Evolutionary conservation across 257 asterid species (phyloP), one percentile per base, ranked within the genome.

Genomic region (Petunia secreta): DNA sequence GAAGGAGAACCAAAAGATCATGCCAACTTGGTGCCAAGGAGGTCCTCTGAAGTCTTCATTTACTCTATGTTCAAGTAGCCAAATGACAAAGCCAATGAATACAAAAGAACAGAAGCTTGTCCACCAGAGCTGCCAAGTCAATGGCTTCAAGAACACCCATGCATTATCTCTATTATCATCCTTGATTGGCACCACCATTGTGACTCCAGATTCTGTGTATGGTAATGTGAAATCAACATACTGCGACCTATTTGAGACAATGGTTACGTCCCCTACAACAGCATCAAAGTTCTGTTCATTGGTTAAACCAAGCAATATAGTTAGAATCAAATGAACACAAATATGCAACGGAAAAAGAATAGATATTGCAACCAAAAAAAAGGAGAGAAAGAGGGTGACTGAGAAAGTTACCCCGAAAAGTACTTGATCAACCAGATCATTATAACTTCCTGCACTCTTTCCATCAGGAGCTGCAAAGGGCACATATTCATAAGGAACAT

Each of bases 181-280:
- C 55, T 77, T 67, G 1, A 90, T 40, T 2, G 89, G 88, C 6
- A 84, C 92, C 58, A 90, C 82, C 86, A 88, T 84, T 4, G 80
- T 64, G 3, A 86, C 85, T 46, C 92, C 94, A 5, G 90, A 84
- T 8, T 90, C 91, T 1, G 90, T 84, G 40, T 44, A 91, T 5
- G 94, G 92, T 82, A 90, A 77, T 5, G 89, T 86, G 82, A 90
- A 91, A 75, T 91, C 92, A 0, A 87, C 88, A 57, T 73, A 88
- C 25, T 37, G 79, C 7, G 96, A 87, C 66, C 96, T 84, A 43
- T 86, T 90, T 5, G 86, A 85, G 10, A 83, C 66, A 3, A 91
- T 89, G 0, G 96, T 86, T 8, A 80, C 82, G 60, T 91, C 92
- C 69, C 94, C 96, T 5, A 82, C 86, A 39, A 40, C 83, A 37